Percentiles rank a stretch among this genome's conserved stretches.
phyloP scores from a whole-genome alignment of 768 basidiomycete species.

The Stropharia rugosoannulata region DNA sequence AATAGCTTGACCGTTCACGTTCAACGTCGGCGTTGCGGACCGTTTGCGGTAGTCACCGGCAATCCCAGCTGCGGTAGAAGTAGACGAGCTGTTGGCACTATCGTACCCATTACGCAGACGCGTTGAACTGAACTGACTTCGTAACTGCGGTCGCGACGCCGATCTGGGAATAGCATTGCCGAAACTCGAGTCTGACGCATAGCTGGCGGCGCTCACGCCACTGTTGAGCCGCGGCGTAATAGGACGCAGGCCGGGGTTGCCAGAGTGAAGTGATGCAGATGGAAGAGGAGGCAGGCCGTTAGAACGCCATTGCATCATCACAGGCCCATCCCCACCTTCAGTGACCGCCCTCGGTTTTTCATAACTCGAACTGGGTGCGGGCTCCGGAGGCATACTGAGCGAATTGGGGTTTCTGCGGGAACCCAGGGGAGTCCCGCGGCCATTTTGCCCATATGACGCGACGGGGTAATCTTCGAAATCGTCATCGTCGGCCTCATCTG shows the following conservation, averaged over 20 bases:
- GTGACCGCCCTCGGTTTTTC: conserved; percentile 67
- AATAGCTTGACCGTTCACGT: conserved; percentile 20
- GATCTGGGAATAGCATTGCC: conserved; percentile 28
- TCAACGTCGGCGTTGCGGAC: conserved; percentile 31
- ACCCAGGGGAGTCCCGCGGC: conserved; percentile 73
- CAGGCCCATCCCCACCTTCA: conserved; percentile 62
- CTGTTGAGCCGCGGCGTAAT: conserved; percentile 48
- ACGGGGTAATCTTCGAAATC: conserved; percentile 77
- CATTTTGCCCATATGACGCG: conserved; percentile 47
- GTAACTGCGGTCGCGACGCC: conserved; percentile 44
- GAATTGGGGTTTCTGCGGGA: conserved; percentile 52
- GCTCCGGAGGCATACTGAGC: conserved; percentile 59
- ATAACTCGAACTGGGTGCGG: conserved; percentile 44
- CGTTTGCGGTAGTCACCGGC: conserved; percentile 31
- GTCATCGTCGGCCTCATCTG: conserved; percentile 72
- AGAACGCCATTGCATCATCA: conserved; percentile 64
- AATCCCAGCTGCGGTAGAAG: conserved; percentile 13
- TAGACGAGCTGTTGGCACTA: conserved; percentile 20
- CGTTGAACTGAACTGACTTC: conserved; percentile 73
- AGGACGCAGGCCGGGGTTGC: conserved; percentile 34
- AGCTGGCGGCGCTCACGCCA: conserved; percentile 39
- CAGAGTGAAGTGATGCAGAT: conserved; percentile 22
- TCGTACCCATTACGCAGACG: conserved; percentile 56
- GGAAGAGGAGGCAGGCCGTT: conserved; percentile 42
- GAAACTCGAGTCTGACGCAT: conserved; percentile 46